Base-by-base conservation (phyloP, 202 grass and related monocot genomes). In the Panicum hallii region DNA sequence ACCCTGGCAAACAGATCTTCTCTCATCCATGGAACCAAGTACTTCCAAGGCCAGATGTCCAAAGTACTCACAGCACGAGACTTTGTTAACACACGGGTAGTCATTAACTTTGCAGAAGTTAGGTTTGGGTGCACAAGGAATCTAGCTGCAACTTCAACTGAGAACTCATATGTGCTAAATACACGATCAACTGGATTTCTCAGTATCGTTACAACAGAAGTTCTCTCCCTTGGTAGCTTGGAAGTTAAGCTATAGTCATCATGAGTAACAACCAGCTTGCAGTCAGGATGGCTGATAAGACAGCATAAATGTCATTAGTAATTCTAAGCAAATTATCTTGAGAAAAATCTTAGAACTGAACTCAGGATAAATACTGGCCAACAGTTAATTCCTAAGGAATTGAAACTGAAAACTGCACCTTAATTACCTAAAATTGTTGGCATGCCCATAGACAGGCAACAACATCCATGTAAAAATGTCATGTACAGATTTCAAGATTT, bases 41-140 rank as follows among this genome's bases (percentile, higher is more conserved):
- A 94, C 74, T 97, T 99, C 97, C 97, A 99, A 71, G 97, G 97
- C 97, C 97, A 99, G 79, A 93, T 94, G 66, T 99, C 93, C 80
- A 94, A 87, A 62, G 93, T 99, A 79, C 90, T 97, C 69, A 94
- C 84, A 82, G 62, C 91, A 63, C 66, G 78, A 80, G 90, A 82
- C 72, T 93, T 96, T 14, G 6, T 62, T 45, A 86, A 68, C 67
- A 94, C 42, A 20, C 88, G 89, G 48, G 46, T 88, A 75, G 97
- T 88, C 82, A 95, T 99, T 80, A 89, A 58, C 77, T 83, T 91
- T 74, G 90, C 93, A 52, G 93, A 99, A 61, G 91, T 94, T 45
- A 99, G 79, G 87, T 99, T 99, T 26, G 63, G 67, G 80, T 99
- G 90, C 54, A 90, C 84, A 79, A 99, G 92, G 86, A 94, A 99